Base-by-base conservation (phyloP, 1,139 yeast species). In the Taphrina pruni region DNA sequence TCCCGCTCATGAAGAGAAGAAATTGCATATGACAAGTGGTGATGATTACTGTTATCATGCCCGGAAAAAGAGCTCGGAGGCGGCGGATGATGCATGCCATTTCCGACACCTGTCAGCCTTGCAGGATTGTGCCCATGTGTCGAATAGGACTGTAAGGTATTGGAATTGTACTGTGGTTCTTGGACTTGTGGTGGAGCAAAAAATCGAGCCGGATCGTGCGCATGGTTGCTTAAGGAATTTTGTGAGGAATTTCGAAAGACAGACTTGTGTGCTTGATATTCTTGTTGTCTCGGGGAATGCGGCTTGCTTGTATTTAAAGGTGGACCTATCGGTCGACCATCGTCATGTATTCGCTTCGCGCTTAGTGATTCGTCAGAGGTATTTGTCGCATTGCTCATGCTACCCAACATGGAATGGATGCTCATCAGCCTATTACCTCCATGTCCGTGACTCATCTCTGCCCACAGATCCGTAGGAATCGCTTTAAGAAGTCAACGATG, bases 391-490 rank as follows among this genome's bases (percentile, higher is more conserved):
- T 21, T 43, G 45, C 54, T 21, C 58, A 36, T 54, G 43, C 58
- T 36, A 6, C 62, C 62, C 41, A 58, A 54, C 62, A 58, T 58
- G 9, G 62, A 58, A 46, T 58, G 51, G 2, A 58, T 58, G 62
- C 62, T 58, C 62, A 58, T 58, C 7, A 58, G 54, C 26, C 62
- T 20, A 21, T 58, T 58, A 14, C 54, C 43, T 1, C 58, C 58
- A 54, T n/a, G 11, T 3, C 43, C 43, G 21, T 54, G 58, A 17
- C 60, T 56, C 60, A 56, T 56, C 35, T 21, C n/a, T 12, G 1
- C 26, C 2, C 6, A 17, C 32, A 26, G 32, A 2, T 4, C 32
- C 32, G 4, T 2, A 26, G 32, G 32, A 4, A 26, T 26, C 32
- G 32, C 32, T 26, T 26, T 2, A 2, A 26, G 32, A 26, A 26